Conservation (phyloP, 116 monocot genomes). For the Zostera marina region DNA sequence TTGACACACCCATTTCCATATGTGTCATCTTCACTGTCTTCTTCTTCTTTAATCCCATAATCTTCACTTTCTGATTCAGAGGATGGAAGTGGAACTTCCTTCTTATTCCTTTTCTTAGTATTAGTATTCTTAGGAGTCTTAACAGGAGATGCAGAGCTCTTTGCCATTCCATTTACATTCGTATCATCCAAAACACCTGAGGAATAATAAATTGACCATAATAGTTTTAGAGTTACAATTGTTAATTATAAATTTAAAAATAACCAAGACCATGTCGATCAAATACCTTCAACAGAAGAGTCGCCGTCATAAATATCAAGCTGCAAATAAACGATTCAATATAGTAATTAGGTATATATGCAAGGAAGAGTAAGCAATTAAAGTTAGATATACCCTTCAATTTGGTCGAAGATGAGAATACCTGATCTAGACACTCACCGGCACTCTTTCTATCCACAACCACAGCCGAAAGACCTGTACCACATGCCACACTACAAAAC, state of each 20-base stretch:
- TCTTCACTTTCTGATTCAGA: conserved; percentile 6
- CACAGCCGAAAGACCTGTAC: conserved; percentile 57
- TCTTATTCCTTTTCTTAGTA: conserved; percentile 4
- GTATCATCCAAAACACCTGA: conserved; percentile 4
- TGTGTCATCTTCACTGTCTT: neutral
- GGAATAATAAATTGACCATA: neutral
- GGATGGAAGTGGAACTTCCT: too few relatives aligned
- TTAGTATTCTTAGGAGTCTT: conserved; percentile 1
- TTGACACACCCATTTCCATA: neutral
- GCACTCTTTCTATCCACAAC: conserved; percentile 60
- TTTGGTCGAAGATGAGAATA: conserved; percentile 5
- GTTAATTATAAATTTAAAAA: too few relatives aligned
- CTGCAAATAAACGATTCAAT: too few relatives aligned
- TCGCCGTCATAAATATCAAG: too few relatives aligned
- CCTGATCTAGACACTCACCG: conserved; percentile 62
- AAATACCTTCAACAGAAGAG: too few relatives aligned
- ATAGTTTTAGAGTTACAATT: too few relatives aligned
- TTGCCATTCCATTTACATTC: neutral
- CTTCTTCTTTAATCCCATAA: neutral
- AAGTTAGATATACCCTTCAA: too few relatives aligned
- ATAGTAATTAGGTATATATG: too few relatives aligned
- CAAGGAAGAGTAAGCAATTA: too few relatives aligned
- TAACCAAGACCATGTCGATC: too few relatives aligned
- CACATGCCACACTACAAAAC: conserved; percentile 77
- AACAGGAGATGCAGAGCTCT: neutral